Evolutionary conservation across 768 basidiomycete genomes (phyloP).

Genomic region (Hericium alpestre): DNA sequence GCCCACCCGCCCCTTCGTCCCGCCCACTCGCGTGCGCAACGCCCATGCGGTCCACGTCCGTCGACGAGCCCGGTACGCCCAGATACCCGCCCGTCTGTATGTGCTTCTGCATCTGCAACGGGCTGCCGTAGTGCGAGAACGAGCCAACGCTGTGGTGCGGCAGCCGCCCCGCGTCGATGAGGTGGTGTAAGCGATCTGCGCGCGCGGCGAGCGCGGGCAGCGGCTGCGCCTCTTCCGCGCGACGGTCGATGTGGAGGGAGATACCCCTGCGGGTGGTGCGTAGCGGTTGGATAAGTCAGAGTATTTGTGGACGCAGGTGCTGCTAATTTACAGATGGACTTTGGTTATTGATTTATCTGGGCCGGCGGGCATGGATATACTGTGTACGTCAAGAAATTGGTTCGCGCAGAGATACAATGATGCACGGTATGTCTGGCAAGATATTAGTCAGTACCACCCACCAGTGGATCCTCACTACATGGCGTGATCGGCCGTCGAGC

Average conservation of each 20-base stretch:
- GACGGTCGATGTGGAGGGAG: slow-evolving; percentile 17
- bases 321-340: neutral
- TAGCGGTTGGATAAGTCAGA: neutral
- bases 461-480: too few relatives aligned
- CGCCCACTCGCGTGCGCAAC: slow-evolving; percentile 1
- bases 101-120: neutral
- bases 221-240: slow-evolving; percentile 35
- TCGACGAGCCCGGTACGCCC: neutral
- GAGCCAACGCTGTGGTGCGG: slow-evolving; percentile 36
- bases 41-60: neutral
- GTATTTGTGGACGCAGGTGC: neutral
- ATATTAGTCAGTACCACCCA: too few relatives aligned
- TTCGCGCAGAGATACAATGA: too few relatives aligned
- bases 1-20: slow-evolving; percentile 1
- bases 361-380: too few relatives aligned
- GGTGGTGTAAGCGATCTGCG: slow-evolving; percentile 35
- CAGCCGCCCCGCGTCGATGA: slow-evolving; percentile 43
- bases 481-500: too few relatives aligned
- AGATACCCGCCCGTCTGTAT: neutral
- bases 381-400: too few relatives aligned
- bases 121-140: neutral
- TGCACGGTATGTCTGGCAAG: too few relatives aligned
- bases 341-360: too few relatives aligned
- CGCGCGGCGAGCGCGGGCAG: slow-evolving; percentile 44
- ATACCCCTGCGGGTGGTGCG: neutral